These are phyloP conservation scores for Echites panduratus DNA, from an alignment of 257 asterid genomes.

Conservation along the genomic window DNA sequence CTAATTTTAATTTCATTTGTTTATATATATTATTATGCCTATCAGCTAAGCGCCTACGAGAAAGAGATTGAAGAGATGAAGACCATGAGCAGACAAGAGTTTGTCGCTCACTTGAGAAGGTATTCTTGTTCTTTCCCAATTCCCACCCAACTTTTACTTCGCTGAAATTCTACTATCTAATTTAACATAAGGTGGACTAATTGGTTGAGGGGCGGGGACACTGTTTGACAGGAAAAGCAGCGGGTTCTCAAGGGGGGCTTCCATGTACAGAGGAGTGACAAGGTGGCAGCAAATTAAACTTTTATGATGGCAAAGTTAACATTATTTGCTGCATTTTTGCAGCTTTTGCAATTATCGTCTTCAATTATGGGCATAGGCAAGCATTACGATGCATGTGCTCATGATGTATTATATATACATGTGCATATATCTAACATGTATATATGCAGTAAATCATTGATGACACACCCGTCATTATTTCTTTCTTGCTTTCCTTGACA, in stretches of 20 bases:
- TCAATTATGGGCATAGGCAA: conserved; percentile 26
- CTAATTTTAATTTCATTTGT: neutral
- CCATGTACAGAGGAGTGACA: conserved; percentile 85
- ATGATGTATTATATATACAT: neutral
- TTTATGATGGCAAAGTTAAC: conserved; percentile 8
- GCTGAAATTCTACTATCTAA: neutral
- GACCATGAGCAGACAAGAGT: conserved; percentile 75
- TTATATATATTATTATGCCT: neutral
- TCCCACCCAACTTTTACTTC: no score
- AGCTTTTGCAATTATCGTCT: conserved; percentile 23
- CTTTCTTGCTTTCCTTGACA: conserved; percentile 15
- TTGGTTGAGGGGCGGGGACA: neutral
- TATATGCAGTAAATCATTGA: conserved; percentile 14
- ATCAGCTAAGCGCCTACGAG: conserved; percentile 55
- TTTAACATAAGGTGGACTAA: neutral
- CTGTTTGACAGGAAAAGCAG: conserved; percentile 61
- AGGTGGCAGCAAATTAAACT: conserved; percentile 34
- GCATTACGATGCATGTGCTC: conserved; percentile 26
- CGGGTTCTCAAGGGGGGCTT: conserved; percentile 92
- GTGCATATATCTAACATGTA: conserved; percentile 10
- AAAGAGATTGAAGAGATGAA: conserved; percentile 78
- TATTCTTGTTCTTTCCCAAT: conserved; percentile 7
- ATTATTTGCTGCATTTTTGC: conserved; percentile 15
- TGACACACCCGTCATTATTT: conserved; percentile 24
- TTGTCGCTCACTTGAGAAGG: conserved; percentile 93